Conservation (phyloP, 257 asterid species). For the Solanum dulcamara region DNA sequence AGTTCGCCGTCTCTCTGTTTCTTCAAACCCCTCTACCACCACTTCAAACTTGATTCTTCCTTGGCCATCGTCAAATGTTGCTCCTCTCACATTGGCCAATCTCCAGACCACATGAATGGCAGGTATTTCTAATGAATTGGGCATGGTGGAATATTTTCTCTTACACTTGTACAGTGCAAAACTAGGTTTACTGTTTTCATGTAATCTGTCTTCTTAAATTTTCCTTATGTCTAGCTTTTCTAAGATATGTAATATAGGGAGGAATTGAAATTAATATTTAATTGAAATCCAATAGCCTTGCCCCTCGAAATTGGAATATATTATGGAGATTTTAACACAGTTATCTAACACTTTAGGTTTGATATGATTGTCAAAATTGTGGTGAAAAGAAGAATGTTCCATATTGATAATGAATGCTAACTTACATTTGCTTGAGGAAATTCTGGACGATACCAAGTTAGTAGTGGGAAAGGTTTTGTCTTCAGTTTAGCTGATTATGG, state of each 20-base stretch:
- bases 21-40: slow-evolving; percentile 19
- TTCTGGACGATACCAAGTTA: neutral
- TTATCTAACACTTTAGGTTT: too few relatives aligned
- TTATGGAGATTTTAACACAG: neutral
- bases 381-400: neutral
- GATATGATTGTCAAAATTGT: neutral
- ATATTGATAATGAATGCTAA: neutral
- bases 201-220: neutral
- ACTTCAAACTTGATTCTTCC: slow-evolving; percentile 18
- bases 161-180: neutral
- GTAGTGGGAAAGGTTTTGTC: neutral
- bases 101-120: slow-evolving; percentile 34
- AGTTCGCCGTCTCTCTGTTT: slow-evolving; percentile 28
- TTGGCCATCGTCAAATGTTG: slow-evolving; percentile 32
- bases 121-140: too few relatives aligned
- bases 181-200: neutral
- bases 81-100: slow-evolving; percentile 31
- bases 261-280: neutral
- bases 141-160: too few relatives aligned
- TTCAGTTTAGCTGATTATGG: neutral
- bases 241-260: too few relatives aligned
- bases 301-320: too few relatives aligned
- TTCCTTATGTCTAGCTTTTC: neutral
- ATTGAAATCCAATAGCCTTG: too few relatives aligned
- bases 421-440: neutral